These are phyloP conservation scores for Centrapalus pauciflorus DNA, from an alignment of 129 eudicot species.

Conservation along the genomic window DNA sequence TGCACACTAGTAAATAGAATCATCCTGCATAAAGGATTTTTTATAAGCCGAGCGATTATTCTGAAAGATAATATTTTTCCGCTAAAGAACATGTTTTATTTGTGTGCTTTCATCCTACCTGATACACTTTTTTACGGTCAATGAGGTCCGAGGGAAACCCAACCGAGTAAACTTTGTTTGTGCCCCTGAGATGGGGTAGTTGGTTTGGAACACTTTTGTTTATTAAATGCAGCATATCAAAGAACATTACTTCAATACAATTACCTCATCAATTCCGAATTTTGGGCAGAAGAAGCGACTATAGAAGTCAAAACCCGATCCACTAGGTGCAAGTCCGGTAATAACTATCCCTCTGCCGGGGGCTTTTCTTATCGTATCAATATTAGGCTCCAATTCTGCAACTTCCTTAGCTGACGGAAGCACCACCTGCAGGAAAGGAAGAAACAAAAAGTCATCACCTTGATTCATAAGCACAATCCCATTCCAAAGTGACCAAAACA, in stretches of 20 bases:
- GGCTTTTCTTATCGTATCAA: conserved; percentile 51
- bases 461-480: too few species aligned
- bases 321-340: conserved; percentile 58
- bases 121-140: too few species aligned
- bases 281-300: conserved; percentile 82
- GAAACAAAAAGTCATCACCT: neutral
- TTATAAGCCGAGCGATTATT: too few species aligned
- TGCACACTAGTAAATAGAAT: too few species aligned
- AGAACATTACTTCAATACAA: neutral
- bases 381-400: conserved; percentile 44
- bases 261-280: conserved; percentile 65
- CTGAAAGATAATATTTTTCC: too few species aligned
- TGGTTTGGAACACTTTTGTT: too few species aligned
- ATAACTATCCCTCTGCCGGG: conserved; percentile 63
- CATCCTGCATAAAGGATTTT: too few species aligned
- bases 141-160: too few species aligned
- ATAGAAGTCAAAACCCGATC: conserved; percentile 71
- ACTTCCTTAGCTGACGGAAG: conserved; percentile 60
- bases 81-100: too few species aligned
- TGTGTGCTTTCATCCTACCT: too few species aligned
- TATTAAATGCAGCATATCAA: neutral
- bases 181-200: too few species aligned
- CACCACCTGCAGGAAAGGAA: conserved; percentile 45
- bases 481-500: neutral
- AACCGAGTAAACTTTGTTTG: too few species aligned